Evolutionary conservation across 352 stramenopile species (phyloP), one percentile per base, ranked within the genome.

Genomic region (Peronospora destructor): DNA sequence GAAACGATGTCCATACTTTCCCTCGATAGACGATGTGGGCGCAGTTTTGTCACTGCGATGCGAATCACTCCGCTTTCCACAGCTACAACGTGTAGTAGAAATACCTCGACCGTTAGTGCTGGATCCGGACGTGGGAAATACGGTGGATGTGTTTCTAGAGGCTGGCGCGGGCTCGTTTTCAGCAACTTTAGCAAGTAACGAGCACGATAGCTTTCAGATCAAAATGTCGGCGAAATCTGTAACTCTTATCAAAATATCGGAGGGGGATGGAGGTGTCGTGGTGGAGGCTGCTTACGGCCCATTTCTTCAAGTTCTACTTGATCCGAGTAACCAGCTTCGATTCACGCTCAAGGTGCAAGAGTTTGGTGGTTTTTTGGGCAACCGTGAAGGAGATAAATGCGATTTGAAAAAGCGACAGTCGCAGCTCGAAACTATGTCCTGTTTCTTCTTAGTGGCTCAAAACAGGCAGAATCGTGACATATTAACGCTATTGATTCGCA

Each of bases 391-490:
- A 5, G 81, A 91, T 50, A 53, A 61, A 6, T 91, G 81, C 48
- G 70, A 86, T 29, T 28, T 88, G 13, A 83, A 83, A 47, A 60
- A 58, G 4, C 66, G 63, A 12, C 60, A 66, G 16, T 25, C 43
- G 9, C 56, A 73, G 25, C 53, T 91, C 3, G 51, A 56, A 6
- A 49, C 64, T 14, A 48, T 87, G 3, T 89, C 81, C 6, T 89
- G 78, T 19, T 87, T 87, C 53, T 85, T 88, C 28, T 44, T 91
- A 29, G 64, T 88, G 17, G 77, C 81, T 2, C 81, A 84, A 60
- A 91, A 89, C 28, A 68, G 66, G 13, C 75, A 91, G 44, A 78
- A 91, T 42, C 78, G 81, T 4, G 81, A 90, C 37, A 91, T 90
- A 35, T 30, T 91, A 32, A 68, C 78, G 17, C 44, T 84, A 7